Conservation (phyloP, 108 stramenopile genomes). For the Nitzschia sp. region DNA sequence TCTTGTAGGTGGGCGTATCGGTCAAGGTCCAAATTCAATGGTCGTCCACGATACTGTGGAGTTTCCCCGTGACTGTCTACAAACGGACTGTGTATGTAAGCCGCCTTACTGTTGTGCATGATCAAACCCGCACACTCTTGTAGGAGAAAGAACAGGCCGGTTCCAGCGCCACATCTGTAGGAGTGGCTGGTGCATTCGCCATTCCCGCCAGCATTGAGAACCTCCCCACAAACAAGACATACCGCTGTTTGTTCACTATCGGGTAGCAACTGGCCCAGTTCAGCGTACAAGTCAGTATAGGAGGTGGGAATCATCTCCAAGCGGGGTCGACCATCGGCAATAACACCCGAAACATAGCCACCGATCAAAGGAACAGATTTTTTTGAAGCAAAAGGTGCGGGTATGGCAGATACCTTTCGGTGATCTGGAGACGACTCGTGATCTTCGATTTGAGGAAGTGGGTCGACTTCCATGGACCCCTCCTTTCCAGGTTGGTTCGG, state of each 20-base stretch:
- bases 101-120: slow-evolving; percentile 82
- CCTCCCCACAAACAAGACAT: slow-evolving; percentile 84
- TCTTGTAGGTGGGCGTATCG: slow-evolving; percentile 69
- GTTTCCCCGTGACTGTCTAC: slow-evolving; percentile 94
- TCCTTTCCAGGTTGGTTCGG: slow-evolving; percentile 3
- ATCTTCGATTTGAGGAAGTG: slow-evolving; percentile 10
- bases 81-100: slow-evolving; percentile 90
- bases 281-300: slow-evolving; percentile 86
- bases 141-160: slow-evolving; percentile 90
- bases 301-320: slow-evolving; percentile 69
- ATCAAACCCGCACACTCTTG: slow-evolving; percentile 89
- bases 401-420: slow-evolving; percentile 13
- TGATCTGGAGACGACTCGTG: slow-evolving; percentile 10
- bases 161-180: slow-evolving; percentile 82
- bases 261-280: slow-evolving; percentile 64
- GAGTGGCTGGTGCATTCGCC: slow-evolving; percentile 90
- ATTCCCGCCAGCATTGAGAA: slow-evolving; percentile 80
- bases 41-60: slow-evolving; percentile 82
- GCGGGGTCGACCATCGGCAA: slow-evolving; percentile 34
- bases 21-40: slow-evolving; percentile 71
- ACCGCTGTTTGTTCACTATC: slow-evolving; percentile 81
- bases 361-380: slow-evolving; percentile 56
- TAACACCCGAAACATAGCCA: slow-evolving; percentile 25
- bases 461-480: slow-evolving; percentile 35
- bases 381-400: slow-evolving; percentile 47